Conservation (phyloP, 305 asterid species). For the Euphrasia arctica region DNA sequence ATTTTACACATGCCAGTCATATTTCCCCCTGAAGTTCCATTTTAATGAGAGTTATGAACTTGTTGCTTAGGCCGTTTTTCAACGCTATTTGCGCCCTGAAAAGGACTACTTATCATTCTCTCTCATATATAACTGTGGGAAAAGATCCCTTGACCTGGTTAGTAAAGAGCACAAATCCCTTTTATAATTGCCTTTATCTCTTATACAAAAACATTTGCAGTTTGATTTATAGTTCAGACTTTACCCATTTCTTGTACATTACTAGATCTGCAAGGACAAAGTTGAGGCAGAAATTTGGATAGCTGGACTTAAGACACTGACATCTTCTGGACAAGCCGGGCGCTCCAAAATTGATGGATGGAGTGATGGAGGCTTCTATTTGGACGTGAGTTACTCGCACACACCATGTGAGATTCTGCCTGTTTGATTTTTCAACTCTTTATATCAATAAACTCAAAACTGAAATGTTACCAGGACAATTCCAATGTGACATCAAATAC, state of each 20-base stretch:
- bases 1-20: neutral
- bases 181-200: neutral
- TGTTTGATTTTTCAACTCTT: conserved; percentile 16
- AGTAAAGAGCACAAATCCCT: conserved; percentile 34
- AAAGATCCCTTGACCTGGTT: conserved; percentile 47
- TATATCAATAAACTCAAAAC: conserved; percentile 13
- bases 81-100: conserved; percentile 82
- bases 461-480: conserved; percentile 49
- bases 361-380: conserved; percentile 79
- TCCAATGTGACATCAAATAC: conserved; percentile 73
- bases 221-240: conserved; percentile 24
- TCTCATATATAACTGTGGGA: conserved; percentile 63
- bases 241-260: conserved; percentile 20
- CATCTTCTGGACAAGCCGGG: conserved; percentile 79
- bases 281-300: conserved; percentile 98
- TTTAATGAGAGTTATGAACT: conserved; percentile 20
- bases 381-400: conserved; percentile 50
- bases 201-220: neutral
- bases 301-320: conserved; percentile 77
- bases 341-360: conserved; percentile 98
- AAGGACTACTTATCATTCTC: conserved; percentile 93
- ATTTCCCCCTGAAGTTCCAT: neutral
- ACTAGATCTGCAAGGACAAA: conserved; percentile 91
- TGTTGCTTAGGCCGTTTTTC: conserved; percentile 78
- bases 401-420: conserved; percentile 14